Conservation (phyloP, 768 basidiomycete genomes). For the Mycena galericulata region DNA sequence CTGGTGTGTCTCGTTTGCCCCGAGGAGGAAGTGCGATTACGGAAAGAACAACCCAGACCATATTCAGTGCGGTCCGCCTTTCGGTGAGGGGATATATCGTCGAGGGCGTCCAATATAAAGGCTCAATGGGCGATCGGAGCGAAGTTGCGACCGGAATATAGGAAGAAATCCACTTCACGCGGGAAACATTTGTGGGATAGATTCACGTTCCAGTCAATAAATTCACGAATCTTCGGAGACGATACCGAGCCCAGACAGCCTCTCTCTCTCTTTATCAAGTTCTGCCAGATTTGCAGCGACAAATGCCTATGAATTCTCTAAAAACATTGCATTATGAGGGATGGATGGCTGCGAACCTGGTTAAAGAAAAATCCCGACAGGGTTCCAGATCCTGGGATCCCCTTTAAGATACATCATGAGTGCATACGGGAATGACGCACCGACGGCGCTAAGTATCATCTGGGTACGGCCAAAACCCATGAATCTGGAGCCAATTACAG, state of each 20-base stretch:
- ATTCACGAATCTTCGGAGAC: neutral
- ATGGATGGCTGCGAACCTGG: neutral
- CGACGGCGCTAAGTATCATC: slow-evolving; percentile 4
- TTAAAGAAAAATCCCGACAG: neutral
- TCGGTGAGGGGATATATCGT: no score
- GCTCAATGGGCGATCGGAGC: no score
- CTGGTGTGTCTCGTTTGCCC: no score
- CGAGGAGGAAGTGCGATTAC: no score
- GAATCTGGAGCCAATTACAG: slow-evolving; percentile 9
- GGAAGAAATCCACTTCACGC: no score
- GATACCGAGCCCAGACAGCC: neutral
- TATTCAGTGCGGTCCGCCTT: no score
- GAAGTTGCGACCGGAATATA: no score
- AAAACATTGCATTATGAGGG: neutral
- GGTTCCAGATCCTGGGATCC: neutral
- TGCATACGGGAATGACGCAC: neutral
- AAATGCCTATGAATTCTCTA: neutral
- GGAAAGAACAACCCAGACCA: no score
- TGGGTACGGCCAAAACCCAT: slow-evolving; percentile 3
- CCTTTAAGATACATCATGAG: neutral
- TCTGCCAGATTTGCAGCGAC: neutral
- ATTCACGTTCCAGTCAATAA: no score
- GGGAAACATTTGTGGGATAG: no score
- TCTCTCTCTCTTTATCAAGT: neutral
- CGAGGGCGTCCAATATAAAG: no score